Evolutionary conservation across 176 grass and related monocot genomes (phyloP), one percentile per base, ranked within the genome.

Genomic region (Saccharum spontaneum): DNA sequence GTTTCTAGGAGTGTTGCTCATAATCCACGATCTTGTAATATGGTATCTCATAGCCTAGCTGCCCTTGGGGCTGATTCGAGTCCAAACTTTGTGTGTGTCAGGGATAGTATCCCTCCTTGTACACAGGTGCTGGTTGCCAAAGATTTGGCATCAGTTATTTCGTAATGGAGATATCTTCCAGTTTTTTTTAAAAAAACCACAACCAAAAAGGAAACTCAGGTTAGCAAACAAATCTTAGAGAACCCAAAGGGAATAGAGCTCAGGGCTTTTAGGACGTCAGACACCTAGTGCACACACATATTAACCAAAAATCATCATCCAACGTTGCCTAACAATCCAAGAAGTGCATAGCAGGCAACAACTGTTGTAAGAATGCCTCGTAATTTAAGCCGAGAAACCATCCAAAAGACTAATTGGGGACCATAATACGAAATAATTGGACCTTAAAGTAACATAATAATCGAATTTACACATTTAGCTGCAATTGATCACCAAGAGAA

Each of bases 231-330:
- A 57, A 67, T 45, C 34, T 37, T 8, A 17, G 11, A 60, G 36
- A 41, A 73, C 1, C 5, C 45, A 37, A 45, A 24, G 11, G 67
- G 33, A 59, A 54, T 31, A 72, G 67, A 79, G 40, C 52, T 64
- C 10, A 71, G 3, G 37, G 36, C 17, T 62, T 79, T 26, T 63
- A 50, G 63, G 22, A 30, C 24, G 67, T 79, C 75, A 48, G 22
- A 20, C 13, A 80, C 34, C 55, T n/a, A 52, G n/a, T 31, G 71
- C 45, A 6, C 22, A 76, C n/a, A 82, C 59, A 69, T 69, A 70
- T 48, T 44, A 67, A 68, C 18, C 17, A 46, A 82, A 59, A 48
- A 67, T 43, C 44, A 82, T 18, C 9, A 2, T 9, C 36, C 16
- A 44, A 23, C 31, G 43, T 75, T 8, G 17, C 9, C 7, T 69